phyloP scores from a whole-genome alignment of 192 early-diverging fungal species.

The Coemansia sp. region DNA sequence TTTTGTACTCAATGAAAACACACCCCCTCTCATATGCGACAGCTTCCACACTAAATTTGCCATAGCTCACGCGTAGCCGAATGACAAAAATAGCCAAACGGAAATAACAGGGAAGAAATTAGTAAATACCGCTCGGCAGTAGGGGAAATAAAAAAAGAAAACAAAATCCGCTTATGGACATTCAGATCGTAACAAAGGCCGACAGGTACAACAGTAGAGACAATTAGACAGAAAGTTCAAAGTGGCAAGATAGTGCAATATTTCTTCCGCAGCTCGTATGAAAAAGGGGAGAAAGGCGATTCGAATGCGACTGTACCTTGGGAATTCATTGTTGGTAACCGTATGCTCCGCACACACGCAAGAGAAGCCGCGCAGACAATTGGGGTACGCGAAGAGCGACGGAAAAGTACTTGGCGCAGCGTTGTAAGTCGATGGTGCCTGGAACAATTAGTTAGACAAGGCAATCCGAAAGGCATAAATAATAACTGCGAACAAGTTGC shows the following conservation, averaged over 20 bases:
- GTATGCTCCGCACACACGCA: constrained; percentile 5
- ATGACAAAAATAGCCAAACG: background rate
- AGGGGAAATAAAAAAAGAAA: background rate
- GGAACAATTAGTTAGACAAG: background rate
- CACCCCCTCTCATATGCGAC: too few species aligned
- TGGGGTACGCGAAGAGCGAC: background rate
- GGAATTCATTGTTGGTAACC: background rate
- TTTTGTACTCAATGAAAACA: too few species aligned
- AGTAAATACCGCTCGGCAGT: constrained; percentile 1
- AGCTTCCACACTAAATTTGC: too few species aligned
- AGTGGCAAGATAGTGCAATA: background rate
- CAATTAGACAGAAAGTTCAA: background rate
- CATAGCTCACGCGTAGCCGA: background rate
- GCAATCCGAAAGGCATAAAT: constrained; percentile 1
- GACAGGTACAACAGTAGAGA: background rate
- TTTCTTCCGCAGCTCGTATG: background rate
- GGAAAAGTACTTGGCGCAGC: background rate
- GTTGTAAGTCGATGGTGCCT: background rate
- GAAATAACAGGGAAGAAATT: background rate
- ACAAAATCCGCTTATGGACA: background rate
- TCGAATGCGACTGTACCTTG: background rate
- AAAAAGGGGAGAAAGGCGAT: constrained; percentile 1
- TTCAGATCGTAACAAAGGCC: background rate
- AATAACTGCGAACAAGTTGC: background rate
- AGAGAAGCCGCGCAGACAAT: background rate